Base-by-base conservation (phyloP, 2,329 filamentous ascomycete genomes). In the Pleurostoma richardsiae region DNA sequence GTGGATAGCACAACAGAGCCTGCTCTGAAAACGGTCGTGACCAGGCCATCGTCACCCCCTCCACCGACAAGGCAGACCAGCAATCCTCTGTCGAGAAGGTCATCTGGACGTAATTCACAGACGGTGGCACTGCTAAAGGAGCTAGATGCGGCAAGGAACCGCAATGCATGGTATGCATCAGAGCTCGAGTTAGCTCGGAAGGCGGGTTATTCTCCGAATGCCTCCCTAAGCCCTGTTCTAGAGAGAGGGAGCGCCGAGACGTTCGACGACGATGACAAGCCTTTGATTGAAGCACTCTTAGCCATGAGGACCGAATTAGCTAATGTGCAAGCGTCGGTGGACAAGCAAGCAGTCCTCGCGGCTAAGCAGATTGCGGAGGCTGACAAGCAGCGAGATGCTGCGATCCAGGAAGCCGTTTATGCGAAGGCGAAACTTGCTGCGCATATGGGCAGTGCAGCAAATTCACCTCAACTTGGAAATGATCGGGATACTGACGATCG, bases 91-190 rank as follows among this genome's bases (percentile, higher is more conserved):
- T 66, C 73, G 56, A 66, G 85, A 59, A 68, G 82, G 63, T 71
- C 85, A 50, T 77, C 86, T 49, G 69, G 78, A 53, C 64, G 79
- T 62, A 78, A 83, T 59, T 74, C 80, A 6, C 82, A 86, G 54
- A 85, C 86, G 1, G 86, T 88, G 52, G 83, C 87, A 0, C 66
- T 96, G 10, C 74, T 89, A 10, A 92, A 94, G 62, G 94, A 99
- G 62, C 75, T 99, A 3, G 92, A 99, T 61, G 77, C 83, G 6
- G 79, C 85, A 4, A 88, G 89, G 58, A 94, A 86, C 59, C 82
- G 88, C 44, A 97, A 96, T 67, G 92, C 92, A 1, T 99, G 94
- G 94, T 96, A 95, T 65, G 90, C 90, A 6, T 96, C 92, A 0
- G 94, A 99, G 67, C 74, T 99, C 41, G 90, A 95, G 48, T 73